These are phyloP conservation scores for Hordeum marinum DNA, from an alignment of 176 grass and related monocot genomes.

Conservation along the genomic window DNA sequence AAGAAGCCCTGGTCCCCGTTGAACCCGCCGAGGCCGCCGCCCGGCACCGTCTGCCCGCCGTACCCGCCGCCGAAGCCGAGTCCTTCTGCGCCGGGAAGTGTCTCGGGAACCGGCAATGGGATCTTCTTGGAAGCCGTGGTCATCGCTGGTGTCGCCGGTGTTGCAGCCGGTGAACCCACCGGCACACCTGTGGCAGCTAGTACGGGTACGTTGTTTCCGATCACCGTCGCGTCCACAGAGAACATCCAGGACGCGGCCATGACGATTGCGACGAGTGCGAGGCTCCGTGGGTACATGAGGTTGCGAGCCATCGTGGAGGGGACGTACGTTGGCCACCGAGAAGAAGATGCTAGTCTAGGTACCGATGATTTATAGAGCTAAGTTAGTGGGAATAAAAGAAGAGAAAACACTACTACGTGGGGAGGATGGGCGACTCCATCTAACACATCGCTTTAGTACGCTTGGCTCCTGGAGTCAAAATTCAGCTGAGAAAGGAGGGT, in stretches of 20 bases:
- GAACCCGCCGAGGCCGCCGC: constrained; percentile 27
- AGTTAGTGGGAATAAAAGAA: not conserved
- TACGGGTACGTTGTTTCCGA: not conserved
- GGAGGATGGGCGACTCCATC: not conserved
- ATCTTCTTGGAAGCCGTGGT: not conserved
- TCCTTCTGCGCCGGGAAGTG: not conserved
- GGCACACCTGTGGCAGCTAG: not conserved
- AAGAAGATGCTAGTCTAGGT: not conserved
- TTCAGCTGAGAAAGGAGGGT: not conserved
- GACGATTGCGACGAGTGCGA: not conserved
- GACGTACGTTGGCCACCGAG: not conserved
- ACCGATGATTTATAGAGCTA: not conserved
- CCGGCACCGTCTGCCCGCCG: not conserved
- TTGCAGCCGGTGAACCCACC: not conserved
- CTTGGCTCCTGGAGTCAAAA: not conserved
- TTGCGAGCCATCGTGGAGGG: not conserved
- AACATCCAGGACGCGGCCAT: not conserved
- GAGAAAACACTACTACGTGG: not conserved
- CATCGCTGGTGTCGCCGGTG: not conserved
- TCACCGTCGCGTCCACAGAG: not conserved
- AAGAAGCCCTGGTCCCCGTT: not conserved
- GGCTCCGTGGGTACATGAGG: not conserved
- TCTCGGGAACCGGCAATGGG: not conserved
- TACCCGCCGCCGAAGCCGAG: constrained; percentile 1
- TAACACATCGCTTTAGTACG: not conserved